phyloP scores from a whole-genome alignment of 2,329 filamentous ascomycete genomes.

The Hyphodiscus sp. region DNA sequence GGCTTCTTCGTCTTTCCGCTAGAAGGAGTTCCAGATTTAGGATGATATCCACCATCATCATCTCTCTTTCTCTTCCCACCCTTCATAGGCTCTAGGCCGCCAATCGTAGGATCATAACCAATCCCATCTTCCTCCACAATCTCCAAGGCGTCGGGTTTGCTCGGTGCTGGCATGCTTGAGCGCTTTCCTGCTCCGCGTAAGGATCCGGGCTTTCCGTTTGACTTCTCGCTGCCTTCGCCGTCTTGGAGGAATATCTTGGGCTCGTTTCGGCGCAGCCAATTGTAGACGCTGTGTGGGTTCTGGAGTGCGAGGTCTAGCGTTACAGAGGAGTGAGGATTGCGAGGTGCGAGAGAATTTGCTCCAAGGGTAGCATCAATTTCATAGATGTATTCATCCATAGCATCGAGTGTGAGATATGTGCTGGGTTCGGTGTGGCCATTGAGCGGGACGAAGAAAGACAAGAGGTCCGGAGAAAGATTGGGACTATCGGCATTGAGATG shows the following conservation, averaged over 20 bases:
- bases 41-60: conserved; percentile 49
- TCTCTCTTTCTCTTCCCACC: conserved; percentile 36
- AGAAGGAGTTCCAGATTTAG: conserved; percentile 41
- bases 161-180: conserved; percentile 27
- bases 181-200: conserved; percentile 31
- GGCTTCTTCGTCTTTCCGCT: conserved; percentile 25
- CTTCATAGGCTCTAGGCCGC: conserved; percentile 14
- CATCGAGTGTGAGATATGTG: conserved; percentile 60
- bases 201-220: conserved; percentile 32
- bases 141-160: conserved; percentile 27
- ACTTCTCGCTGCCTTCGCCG: conserved; percentile 36
- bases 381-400: conserved; percentile 68
- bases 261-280: conserved; percentile 84
- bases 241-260: conserved; percentile 76
- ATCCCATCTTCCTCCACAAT: conserved; percentile 32
- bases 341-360: conserved; percentile 24
- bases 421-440: conserved; percentile 50
- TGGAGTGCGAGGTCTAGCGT: conserved; percentile 49
- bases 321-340: conserved; percentile 32
- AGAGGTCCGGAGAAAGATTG: conserved; percentile 28
- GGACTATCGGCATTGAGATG: conserved; percentile 19
- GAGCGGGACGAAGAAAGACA: conserved; percentile 32
- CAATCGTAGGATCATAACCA: conserved; percentile 27
- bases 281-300: conserved; percentile 90
- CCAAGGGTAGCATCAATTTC: conserved; percentile 41